Evolutionary conservation across 2,329 filamentous ascomycete genomes (phyloP), one percentile per base, ranked within the genome.

Genomic region (Fusarium redolens): DNA sequence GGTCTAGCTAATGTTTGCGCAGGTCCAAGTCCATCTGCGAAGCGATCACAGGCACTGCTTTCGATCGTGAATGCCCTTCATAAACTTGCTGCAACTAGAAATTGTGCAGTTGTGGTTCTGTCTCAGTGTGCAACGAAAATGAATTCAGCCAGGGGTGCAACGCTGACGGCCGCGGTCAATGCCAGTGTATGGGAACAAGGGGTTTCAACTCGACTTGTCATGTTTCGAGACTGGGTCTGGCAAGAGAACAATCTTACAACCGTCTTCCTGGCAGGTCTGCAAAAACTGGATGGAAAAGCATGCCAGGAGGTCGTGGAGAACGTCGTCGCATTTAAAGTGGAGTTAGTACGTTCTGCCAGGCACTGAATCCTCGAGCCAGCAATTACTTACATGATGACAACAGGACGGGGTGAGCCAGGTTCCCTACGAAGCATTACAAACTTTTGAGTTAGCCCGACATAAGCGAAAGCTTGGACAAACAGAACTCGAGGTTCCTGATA

Each of bases 81-180:
- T 68, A 95, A 92, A 76, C 86, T 97, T 15, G 94, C 95, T 8
- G 90, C 92, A 15, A 88, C 92, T 35, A 88, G 90, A 71, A 88
- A 93, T 76, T 86, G 95, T 58, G 92, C 94, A 30, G 86, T 97
- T 45, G 85, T 97, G 5, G 80, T 96, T 25, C 86, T 95, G 54
- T 94, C 91, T 41, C 95, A 97, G 79, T 94, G 92, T 66, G 92
- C 92, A 45, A 97, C 94, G n/a, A 92, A 91, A 73, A 92, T 97
- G 83, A 91, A 92, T 69, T 85, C 86, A 7, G 91, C 88, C 71
- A 86, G 84, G 72, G 88, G 86, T 73, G 92, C 95, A 18, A 88
- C 92, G 15, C 84, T 98, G 54, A 88, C 92, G 59, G 92, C 95
- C 20, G 90, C 93, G 44, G 86, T 98, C 70, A 92, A 92, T 63